A percentile compares a stretch with the other conserved stretches of the same genome.
phyloP scores from a whole-genome alignment of 1,139 yeast genomes.

The Taphrina sp. region DNA sequence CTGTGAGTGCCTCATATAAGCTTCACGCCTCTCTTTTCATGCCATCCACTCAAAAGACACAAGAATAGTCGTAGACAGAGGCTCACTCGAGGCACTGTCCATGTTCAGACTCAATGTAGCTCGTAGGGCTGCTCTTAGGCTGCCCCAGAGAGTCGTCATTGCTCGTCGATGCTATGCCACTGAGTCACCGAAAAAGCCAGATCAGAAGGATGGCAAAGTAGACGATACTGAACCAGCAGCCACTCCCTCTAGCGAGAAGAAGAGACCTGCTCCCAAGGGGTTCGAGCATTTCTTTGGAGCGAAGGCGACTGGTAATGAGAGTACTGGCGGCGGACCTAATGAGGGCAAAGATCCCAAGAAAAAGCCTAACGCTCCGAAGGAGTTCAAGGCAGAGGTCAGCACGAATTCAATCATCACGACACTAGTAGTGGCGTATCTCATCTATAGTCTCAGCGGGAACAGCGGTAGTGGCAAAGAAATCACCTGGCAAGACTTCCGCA shows the following conservation, averaged over 20 bases:
- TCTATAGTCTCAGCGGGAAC: conserved; percentile 22
- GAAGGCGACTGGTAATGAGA: conserved; percentile 10
- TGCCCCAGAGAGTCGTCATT: conserved; percentile 2
- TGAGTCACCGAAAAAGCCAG: conserved; percentile 30
- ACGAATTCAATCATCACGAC: conserved; percentile 27
- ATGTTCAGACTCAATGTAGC: conserved; percentile 27
- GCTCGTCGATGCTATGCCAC: conserved; percentile 22
- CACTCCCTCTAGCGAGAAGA: conserved; percentile 6
- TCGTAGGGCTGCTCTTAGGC: conserved; percentile 9
- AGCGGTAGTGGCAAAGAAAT: conserved; percentile 47
- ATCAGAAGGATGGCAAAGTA: conserved; percentile 28
- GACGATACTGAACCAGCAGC: conserved; percentile 7
- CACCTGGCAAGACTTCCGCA: conserved; percentile 88
- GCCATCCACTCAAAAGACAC: no score
- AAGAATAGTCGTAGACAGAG: no score
- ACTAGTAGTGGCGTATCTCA: conserved; percentile 27
- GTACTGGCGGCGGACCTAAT: conserved; percentile 3
- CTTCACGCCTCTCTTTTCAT: no score
- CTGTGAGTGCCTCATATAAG: no score
- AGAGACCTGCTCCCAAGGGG: conserved; percentile 31
- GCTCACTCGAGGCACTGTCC: no score
- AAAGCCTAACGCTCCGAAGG: conserved; percentile 26
- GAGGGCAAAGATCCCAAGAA: conserved; percentile 25
- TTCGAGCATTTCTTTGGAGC: conserved; percentile 33
- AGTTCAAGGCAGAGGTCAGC: conserved; percentile 26